phyloP scores from a whole-genome alignment of 345 rosid genomes.

The Hypericum androsaemum region DNA sequence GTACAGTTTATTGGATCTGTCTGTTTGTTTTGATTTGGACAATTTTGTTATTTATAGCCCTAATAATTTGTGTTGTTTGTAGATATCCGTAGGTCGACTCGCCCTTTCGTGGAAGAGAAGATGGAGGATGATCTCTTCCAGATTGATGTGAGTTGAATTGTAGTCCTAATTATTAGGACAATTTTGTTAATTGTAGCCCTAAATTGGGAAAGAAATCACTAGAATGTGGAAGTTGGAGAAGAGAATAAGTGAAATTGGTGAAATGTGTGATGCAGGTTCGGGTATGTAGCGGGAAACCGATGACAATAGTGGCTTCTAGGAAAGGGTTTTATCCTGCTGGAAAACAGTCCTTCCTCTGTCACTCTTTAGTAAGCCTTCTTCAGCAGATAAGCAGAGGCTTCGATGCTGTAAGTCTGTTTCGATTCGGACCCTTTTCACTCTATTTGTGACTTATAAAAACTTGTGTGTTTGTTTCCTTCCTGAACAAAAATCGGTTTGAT shows the following conservation, averaged over 20 bases:
- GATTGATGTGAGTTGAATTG: conserved; percentile 85
- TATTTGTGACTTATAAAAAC: background rate
- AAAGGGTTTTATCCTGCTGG: conserved; percentile 24
- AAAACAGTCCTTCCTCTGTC: conserved; percentile 8
- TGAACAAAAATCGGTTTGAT: background rate
- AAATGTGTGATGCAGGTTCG: background rate
- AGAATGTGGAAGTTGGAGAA: no score
- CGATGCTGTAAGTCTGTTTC: conserved; percentile 17
- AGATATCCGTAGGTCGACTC: conserved; percentile 21
- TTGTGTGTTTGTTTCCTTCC: background rate
- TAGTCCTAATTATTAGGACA: no score
- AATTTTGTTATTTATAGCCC: background rate
- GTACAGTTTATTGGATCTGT: no score
- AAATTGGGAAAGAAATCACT: no score
- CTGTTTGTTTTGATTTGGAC: background rate
- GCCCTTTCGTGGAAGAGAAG: conserved; percentile 15
- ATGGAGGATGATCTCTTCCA: conserved; percentile 37
- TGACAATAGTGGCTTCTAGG: conserved; percentile 24
- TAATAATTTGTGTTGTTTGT: background rate
- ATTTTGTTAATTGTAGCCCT: no score
- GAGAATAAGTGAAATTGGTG: no score
- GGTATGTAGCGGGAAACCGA: conserved; percentile 18
- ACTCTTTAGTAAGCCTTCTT: conserved; percentile 19
- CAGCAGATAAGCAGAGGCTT: conserved; percentile 24
- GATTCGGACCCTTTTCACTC: background rate